These are phyloP conservation scores for Antrodiella citrinella DNA, from an alignment of 768 basidiomycete genomes.

Conservation along the genomic window DNA sequence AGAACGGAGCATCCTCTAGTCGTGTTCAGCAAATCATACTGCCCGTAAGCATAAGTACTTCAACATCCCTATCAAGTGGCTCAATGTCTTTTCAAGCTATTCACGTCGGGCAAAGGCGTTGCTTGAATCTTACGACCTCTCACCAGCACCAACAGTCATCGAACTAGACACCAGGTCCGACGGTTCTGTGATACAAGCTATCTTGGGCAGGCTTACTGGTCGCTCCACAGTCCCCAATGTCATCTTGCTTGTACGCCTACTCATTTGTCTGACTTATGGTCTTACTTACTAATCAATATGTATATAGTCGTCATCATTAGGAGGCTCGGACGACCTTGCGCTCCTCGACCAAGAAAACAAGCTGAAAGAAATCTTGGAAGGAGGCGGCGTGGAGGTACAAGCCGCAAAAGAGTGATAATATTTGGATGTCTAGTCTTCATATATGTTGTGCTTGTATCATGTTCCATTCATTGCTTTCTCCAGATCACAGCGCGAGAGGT, in stretches of 20 bases:
- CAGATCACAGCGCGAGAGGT: too few relatives aligned
- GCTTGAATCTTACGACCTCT: slow-evolving; percentile 48
- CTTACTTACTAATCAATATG: not conserved
- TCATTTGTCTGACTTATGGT: not conserved
- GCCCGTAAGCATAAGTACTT: slow-evolving; percentile 47
- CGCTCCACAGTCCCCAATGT: slow-evolving; percentile 73
- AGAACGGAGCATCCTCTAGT: slow-evolving; percentile 52
- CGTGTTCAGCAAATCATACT: slow-evolving; percentile 81
- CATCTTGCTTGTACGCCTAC: slow-evolving; percentile 40
- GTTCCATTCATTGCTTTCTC: too few relatives aligned
- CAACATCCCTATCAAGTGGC: not conserved
- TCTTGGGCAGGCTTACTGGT: slow-evolving; percentile 58
- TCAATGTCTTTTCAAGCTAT: slow-evolving; percentile 31
- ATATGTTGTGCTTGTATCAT: too few relatives aligned
- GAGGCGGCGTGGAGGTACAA: slow-evolving; percentile 34
- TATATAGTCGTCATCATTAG: slow-evolving; percentile 21
- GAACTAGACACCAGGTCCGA: slow-evolving; percentile 70
- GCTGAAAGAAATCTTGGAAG: slow-evolving; percentile 38
- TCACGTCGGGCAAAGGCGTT: slow-evolving; percentile 57
- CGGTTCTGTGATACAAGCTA: slow-evolving; percentile 48
- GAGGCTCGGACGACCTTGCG: slow-evolving; percentile 54
- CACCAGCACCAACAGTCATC: slow-evolving; percentile 58
- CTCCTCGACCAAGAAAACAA: slow-evolving; percentile 40
- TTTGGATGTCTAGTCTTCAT: too few relatives aligned
- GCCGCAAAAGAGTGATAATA: not conserved